Base-by-base conservation (phyloP, 306 rosid species). In the Glycine tomentella region DNA sequence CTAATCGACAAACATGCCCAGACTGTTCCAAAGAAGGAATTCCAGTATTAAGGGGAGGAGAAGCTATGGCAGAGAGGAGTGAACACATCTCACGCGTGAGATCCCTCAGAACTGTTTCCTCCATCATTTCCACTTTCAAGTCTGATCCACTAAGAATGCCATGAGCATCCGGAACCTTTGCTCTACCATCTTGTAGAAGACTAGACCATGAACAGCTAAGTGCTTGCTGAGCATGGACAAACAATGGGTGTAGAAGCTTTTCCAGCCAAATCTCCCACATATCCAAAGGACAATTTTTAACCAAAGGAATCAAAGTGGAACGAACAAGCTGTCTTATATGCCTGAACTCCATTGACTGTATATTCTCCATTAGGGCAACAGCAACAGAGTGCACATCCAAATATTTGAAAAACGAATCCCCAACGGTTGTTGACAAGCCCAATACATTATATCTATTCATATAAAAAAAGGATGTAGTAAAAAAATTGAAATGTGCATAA, bases 341-440 rank as follows among this genome's bases (percentile, higher is more conserved):
- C 87, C 99, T 90, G 93, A 96, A 96, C 76, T 96, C 99, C 97
- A 93, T 96, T 14, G 97, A 90, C 65, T 92, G 96, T 78, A 93
- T 78, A 87, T 96, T 96, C 94, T 96, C 99, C 91, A 89, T 83
- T 12, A 96, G 81, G 67, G 98, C 92, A 82, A 92, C 53, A 17
- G 87, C 89, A 79, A 96, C 89, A 70, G 88, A 90, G 73, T 93
- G 82, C 56, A 78, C 84, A 87, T 96, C 97, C 84, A 86, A 72
- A 81, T 81, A 78, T 86, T 87, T 90, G 94, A 90, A 95, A 90
- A 93, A 89, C 6, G 91, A 77, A 78, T 89, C 98, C 55, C 99
- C 98, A 69, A 91, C 64, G 5, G 99, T 93, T 51, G 94, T 86
- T 53, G 99, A 91, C 85, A 95, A 80, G 82, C 99, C 99, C 93